Base-by-base conservation (phyloP, 306 rosid genomes). In the Fragaria nilgerrensis region DNA sequence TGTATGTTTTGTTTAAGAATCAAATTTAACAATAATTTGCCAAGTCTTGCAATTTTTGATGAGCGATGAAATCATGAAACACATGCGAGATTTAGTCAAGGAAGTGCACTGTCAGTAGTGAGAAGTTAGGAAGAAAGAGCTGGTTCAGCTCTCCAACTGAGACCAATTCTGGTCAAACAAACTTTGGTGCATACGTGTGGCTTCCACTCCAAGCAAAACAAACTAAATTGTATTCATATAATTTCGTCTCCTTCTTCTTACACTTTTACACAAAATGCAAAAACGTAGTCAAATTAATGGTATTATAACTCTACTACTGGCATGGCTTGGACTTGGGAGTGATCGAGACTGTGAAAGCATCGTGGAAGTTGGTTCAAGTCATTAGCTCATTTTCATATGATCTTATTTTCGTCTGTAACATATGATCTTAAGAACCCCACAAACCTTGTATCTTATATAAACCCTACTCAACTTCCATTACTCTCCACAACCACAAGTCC, bases 41-140 rank as follows among this genome's bases (percentile, higher is more conserved):
- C n/a, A 17, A 50, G 55, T 50, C 55, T 0, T 48, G 53, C 53
- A 49, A 49, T 1, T 52, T 52, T 3, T n/a, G 0, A 56, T 9
- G 34, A 58, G 67, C 15, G 67, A 62, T 62, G 34, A 62, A 62
- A 27, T 62, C 67, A 62, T 29, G 32, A 62, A 62, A 62, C 67
- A 62, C 67, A 62, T 62, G 67, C 41, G 39, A 58, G 27, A 58
- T 58, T 22, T 58, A 11, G 34, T 61, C 63, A 56, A 56, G 63
- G 15, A 2, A 22, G 1, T 12, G 4, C 16, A 58, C 7, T 56
- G 16, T 12, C 36, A 59, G 9, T 25, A 59, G 2, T 56, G 63
- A 56, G 62, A n/a, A 22, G 62, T 55, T 55, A 11, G 9, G 8
- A 12, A 1, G 17, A 23, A 7, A 2, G 22, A 63, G 4, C 43